These are phyloP conservation scores for Diplodia mutila DNA, from an alignment of 2,329 filamentous ascomycete genomes.

Conservation along the genomic window DNA sequence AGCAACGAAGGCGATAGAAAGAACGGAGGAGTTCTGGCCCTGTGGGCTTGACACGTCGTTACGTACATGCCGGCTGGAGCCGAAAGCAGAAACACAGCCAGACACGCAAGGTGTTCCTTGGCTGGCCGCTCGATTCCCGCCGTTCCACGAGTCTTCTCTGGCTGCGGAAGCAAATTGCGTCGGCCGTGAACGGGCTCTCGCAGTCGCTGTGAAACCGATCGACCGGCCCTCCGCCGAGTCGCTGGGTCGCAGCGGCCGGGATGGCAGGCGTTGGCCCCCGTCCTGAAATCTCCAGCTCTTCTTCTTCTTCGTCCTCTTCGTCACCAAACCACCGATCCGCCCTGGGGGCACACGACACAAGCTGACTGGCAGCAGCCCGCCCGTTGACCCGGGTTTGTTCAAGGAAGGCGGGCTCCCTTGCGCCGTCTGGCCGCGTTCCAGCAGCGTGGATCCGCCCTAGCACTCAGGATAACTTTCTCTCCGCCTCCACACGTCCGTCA, in stretches of 20 bases:
- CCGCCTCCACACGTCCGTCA: conserved; percentile 19
- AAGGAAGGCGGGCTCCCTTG: conserved; percentile 13
- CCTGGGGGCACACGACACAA: conserved; percentile 10
- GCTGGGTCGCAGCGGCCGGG: conserved; percentile 5
- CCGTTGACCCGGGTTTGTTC: conserved; percentile 22
- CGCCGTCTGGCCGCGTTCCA: conserved; percentile 12
- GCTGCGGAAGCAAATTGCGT: conserved; percentile 16
- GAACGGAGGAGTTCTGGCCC: neutral
- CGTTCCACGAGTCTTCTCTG: conserved; percentile 21
- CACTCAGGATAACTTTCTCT: conserved; percentile 15
- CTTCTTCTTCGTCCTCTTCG: neutral
- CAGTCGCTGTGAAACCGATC: conserved; percentile 24
- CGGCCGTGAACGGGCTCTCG: conserved; percentile 7
- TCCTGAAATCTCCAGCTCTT: conserved; percentile 20
- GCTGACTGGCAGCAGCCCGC: conserved; percentile 3
- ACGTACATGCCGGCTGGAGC: conserved; percentile 22
- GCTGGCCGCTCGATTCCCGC: conserved; percentile 15
- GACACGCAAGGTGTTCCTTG: conserved; percentile 21
- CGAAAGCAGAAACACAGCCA: conserved; percentile 23
- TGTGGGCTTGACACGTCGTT: conserved; percentile 16
- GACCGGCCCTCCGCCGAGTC: conserved; percentile 17
- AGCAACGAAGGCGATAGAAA: conserved; percentile 9
- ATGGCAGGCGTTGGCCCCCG: neutral
- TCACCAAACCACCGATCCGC: conserved; percentile 6
- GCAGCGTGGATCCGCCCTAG: conserved; percentile 22